These are phyloP conservation scores for Vigna reflexopilosa DNA, from an alignment of 306 rosid species.

Conservation along the genomic window DNA sequence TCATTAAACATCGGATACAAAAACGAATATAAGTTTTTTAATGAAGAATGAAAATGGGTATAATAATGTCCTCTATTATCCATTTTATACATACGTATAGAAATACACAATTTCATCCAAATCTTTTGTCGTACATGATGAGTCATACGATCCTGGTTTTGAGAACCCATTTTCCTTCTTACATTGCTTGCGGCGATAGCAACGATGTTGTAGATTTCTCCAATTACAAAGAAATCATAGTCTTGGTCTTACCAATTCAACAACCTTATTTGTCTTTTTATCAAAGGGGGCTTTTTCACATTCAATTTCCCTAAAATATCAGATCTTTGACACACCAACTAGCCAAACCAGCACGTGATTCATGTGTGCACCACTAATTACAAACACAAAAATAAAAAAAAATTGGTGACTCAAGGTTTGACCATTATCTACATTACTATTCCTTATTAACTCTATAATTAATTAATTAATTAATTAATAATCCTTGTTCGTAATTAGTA, in stretches of 20 bases:
- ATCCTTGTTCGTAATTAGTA: not conserved
- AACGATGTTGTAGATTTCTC: slow-evolving; percentile 1
- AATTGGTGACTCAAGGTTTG: slow-evolving; percentile 23
- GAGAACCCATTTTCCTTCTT: not conserved
- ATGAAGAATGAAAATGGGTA: too few relatives aligned
- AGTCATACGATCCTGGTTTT: not conserved
- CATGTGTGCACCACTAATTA: not conserved
- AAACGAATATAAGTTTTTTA: too few relatives aligned
- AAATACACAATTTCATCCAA: too few relatives aligned
- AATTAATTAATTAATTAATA: not conserved
- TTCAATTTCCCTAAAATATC: slow-evolving; percentile 19
- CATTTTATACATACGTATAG: too few relatives aligned
- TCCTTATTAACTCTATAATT: too few relatives aligned
- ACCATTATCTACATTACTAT: not conserved
- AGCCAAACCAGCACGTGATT: slow-evolving; percentile 28
- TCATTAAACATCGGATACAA: too few relatives aligned
- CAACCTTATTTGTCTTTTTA: slow-evolving; percentile 41
- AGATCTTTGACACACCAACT: slow-evolving; percentile 18
- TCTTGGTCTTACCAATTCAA: slow-evolving; percentile 38
- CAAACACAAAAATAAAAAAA: not conserved
- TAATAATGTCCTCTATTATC: too few relatives aligned
- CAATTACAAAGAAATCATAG: not conserved
- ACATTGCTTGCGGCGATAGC: slow-evolving; percentile 30
- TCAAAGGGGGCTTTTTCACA: slow-evolving; percentile 15
- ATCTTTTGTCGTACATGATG: too few relatives aligned